Evolutionary conservation across 1,139 yeast species (phyloP).

Genomic region (Citeromyces hawaiiensis): DNA sequence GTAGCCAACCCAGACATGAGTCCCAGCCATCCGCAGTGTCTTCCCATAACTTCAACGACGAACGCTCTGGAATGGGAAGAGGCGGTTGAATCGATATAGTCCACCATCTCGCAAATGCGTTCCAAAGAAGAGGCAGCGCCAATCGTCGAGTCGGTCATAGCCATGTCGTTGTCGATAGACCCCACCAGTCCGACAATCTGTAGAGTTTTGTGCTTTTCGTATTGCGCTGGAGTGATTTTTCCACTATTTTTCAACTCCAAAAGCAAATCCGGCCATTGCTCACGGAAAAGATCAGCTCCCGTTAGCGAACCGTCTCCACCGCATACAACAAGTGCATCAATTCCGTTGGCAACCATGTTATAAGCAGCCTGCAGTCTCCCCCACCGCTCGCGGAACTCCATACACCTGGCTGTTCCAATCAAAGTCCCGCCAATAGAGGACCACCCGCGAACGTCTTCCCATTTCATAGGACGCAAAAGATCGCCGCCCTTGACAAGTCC

Average conservation of each 20-base stretch:
- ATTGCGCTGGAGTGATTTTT: constrained; percentile 42
- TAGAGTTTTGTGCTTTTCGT: constrained; percentile 50
- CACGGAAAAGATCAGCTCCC: constrained; percentile 89
- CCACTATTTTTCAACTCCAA: constrained; percentile 48
- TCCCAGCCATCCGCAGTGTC: constrained; percentile 98
- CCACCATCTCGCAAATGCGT: constrained; percentile 86
- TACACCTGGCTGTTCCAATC: constrained; percentile 93
- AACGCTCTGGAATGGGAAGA: constrained; percentile 95
- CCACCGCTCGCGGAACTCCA: constrained; percentile 67
- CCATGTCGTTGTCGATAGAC: constrained; percentile 95
- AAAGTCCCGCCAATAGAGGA: constrained; percentile 86
- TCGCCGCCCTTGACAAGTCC: constrained; percentile 84
- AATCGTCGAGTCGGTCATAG: constrained; percentile 89
- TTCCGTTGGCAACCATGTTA: constrained; percentile 77
- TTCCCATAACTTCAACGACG: constrained; percentile 97
- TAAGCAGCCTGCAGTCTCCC: constrained; percentile 79
- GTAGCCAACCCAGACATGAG: constrained; percentile 93
- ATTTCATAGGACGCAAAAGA: constrained; percentile 60
- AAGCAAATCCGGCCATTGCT: constrained; percentile 86
- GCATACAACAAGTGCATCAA: constrained; percentile 92
- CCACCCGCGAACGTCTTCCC: constrained; percentile 94
- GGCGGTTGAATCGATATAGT: constrained; percentile 94
- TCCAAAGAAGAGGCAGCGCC: constrained; percentile 93
- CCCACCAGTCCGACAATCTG: constrained; percentile 95
- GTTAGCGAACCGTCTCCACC: constrained; percentile 99